Conservation (phyloP, 164 flowering plant genomes). For the Vitis vinifera region ASM3070453v1 NC_081811.1:9771001-9771500, state of each 20-base stretch:
- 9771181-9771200: conserved; percentile 22
- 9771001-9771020: conserved; percentile 1
- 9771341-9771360: conserved; percentile 1
- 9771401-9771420: conserved; percentile 37
- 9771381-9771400: conserved; percentile 35
- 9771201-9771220: conserved; percentile 12
- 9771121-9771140: conserved; percentile 8
- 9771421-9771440: conserved; percentile 51
- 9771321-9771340: conserved; percentile 15
- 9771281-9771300: conserved; percentile 16
- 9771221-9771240: conserved; percentile 16
- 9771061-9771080: conserved; percentile 14
- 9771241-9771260: conserved; percentile 40
- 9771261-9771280: conserved; percentile 33
- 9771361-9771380: conserved; percentile 25
- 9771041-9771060: conserved; percentile 10
- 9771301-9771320: conserved; percentile 26
- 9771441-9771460: conserved; percentile 85
- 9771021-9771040: conserved; percentile 33
- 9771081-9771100: conserved; percentile 19
- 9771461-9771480: conserved; percentile 94
- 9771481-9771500: conserved; percentile 63
- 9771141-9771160: conserved; percentile 3
- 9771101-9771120: conserved; percentile 27
- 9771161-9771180: conserved; percentile 33